Evolutionary conservation across 306 rosid genomes (phyloP).

Genomic region (Vachellia collinsii): DNA sequence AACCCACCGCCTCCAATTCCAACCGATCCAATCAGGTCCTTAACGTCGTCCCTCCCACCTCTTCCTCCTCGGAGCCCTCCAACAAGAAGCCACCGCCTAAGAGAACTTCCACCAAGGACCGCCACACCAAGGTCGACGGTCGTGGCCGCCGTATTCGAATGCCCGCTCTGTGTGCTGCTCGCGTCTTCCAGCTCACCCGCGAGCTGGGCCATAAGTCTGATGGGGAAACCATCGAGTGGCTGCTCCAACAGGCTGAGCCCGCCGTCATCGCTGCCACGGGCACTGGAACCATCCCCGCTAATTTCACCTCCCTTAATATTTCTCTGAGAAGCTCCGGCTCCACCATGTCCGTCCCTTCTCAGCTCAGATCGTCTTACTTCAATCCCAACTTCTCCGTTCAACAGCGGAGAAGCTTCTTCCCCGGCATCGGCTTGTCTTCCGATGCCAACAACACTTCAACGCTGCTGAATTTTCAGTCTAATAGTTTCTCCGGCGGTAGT

Average conservation of each 20-base stretch:
- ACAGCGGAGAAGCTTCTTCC: conserved; percentile 57
- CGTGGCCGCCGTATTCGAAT: conserved; percentile 87
- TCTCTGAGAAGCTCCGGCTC: conserved; percentile 82
- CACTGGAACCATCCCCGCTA: conserved; percentile 81
- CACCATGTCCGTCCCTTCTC: conserved; percentile 77
- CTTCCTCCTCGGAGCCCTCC: conserved; percentile 48
- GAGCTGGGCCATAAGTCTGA: conserved; percentile 87
- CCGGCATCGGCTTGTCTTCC: conserved; percentile 56
- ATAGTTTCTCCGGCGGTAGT: conserved; percentile 36
- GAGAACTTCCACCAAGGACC: conserved; percentile 77
- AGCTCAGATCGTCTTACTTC: conserved; percentile 71
- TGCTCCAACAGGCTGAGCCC: conserved; percentile 82
- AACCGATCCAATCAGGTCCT: conserved; percentile 24
- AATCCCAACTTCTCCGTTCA: conserved; percentile 63
- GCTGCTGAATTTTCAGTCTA: conserved; percentile 63
- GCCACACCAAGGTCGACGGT: conserved; percentile 85
- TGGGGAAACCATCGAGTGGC: conserved; percentile 89
- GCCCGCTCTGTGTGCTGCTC: conserved; percentile 84
- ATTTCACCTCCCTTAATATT: conserved; percentile 79
- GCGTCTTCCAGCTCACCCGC: conserved; percentile 78
- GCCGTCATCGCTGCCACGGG: conserved; percentile 86
- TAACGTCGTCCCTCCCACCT: conserved; percentile 3
- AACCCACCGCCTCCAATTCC: conserved; percentile 35
- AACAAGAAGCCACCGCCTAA: conserved; percentile 60
- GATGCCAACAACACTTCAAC: conserved; percentile 48